Percentiles rank a stretch among this genome's conserved stretches.
Evolutionary conservation across 768 basidiomycete species (phyloP).

Genomic region (Boletus subparvulus): DNA sequence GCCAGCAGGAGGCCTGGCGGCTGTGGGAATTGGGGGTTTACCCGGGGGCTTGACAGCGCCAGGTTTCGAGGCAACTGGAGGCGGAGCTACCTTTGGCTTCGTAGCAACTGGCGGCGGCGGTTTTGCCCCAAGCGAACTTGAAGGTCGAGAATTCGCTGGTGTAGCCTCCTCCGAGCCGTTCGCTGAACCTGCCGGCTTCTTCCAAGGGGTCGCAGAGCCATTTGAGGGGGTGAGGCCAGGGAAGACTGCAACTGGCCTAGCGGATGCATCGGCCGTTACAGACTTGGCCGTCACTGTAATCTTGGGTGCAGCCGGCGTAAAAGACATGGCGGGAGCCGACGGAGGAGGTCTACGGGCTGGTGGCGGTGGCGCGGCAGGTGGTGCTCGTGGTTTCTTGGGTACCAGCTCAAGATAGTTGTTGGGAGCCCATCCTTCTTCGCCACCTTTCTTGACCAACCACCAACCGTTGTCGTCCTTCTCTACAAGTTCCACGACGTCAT

Average conservation of each 20-base stretch:
- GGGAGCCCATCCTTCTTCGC: constrained; percentile 91
- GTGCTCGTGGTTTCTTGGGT: constrained; percentile 61
- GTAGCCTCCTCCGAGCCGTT: constrained; percentile 37
- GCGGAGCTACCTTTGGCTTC: constrained; percentile 65
- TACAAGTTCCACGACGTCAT: constrained; percentile 87
- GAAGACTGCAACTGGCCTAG: constrained; percentile 80
- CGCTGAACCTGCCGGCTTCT: constrained; percentile 48
- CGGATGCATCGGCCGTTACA: constrained; percentile 55
- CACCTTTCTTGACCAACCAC: constrained; percentile 92
- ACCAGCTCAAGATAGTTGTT: constrained; percentile 88
- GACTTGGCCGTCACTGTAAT: constrained; percentile 41
- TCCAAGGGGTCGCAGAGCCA: constrained; percentile 74
- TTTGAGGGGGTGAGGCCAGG: constrained; percentile 70
- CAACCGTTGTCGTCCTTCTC: constrained; percentile 95
- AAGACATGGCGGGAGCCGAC: constrained; percentile 38
- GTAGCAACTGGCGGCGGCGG: constrained; percentile 59
- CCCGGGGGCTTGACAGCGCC: constrained; percentile 46
- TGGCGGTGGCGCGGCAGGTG: constrained; percentile 70
- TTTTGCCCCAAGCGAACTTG: constrained; percentile 48
- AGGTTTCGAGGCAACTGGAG: constrained; percentile 57
- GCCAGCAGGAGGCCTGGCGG: constrained; percentile 47
- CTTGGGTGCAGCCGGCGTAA: constrained; percentile 36
- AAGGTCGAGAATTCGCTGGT: constrained; percentile 49
- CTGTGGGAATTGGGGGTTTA: constrained; percentile 64
- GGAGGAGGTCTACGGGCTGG: constrained; percentile 51